Evolutionary conservation across 257 asterid species (phyloP).

Genomic region (Jacaranda copaia): DNA sequence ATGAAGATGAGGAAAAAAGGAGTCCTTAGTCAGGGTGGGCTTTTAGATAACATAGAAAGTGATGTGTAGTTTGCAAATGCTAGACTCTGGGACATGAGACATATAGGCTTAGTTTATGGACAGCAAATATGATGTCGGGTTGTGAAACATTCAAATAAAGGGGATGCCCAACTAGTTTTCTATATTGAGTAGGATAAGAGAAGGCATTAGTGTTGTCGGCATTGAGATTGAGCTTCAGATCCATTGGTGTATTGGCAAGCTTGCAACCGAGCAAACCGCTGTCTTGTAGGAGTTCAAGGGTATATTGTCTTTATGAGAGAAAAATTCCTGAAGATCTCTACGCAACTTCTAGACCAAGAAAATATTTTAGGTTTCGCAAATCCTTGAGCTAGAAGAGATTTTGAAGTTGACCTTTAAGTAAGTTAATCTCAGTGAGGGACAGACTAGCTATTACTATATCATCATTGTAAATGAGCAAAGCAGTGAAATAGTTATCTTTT

Average conservation of each 20-base stretch:
- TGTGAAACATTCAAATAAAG: not conserved
- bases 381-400: too few species aligned
- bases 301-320: too few species aligned
- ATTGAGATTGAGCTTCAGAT: not conserved
- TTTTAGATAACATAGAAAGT: not conserved
- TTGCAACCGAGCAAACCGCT: too few species aligned
- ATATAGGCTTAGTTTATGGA: not conserved
- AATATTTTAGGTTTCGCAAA: too few species aligned
- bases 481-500: too few species aligned
- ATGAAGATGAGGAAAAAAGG: not conserved
- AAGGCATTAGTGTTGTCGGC: not conserved
- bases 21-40: not conserved
- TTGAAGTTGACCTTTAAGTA: too few species aligned
- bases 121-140: not conserved
- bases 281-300: too few species aligned
- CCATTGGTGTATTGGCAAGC: not conserved
- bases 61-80: not conserved
- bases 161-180: not conserved
- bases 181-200: not conserved
- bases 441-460: too few species aligned
- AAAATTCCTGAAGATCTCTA: too few species aligned
- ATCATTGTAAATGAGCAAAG: too few species aligned
- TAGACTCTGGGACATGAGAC: not conserved
- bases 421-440: too few species aligned
- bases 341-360: too few species aligned